Percentiles rank a stretch among this genome's conserved stretches.
Evolutionary conservation across 805 yeast genomes (phyloP).

Genomic region (Hanseniaspora mollemarum): DNA sequence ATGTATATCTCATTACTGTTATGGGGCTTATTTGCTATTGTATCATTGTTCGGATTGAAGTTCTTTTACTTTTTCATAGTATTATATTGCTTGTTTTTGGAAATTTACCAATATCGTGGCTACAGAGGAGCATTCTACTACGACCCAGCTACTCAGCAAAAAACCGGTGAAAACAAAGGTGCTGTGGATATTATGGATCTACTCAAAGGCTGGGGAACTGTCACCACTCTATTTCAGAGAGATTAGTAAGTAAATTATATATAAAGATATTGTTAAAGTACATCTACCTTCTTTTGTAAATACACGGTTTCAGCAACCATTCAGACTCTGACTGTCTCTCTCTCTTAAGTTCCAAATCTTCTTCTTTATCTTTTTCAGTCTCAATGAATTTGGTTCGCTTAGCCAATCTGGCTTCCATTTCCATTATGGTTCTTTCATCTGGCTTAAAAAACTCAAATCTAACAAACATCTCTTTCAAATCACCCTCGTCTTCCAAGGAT

Average conservation of each 20-base stretch:
- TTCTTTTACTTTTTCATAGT: slow-evolving; percentile 55
- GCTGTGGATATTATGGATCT: slow-evolving; percentile 17
- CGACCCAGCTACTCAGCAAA: slow-evolving; percentile 34
- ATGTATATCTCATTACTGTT: slow-evolving; percentile 61
- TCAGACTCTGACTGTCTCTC: slow-evolving; percentile 56
- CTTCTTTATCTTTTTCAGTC: slow-evolving; percentile 49
- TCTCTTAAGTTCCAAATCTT: slow-evolving; percentile 44
- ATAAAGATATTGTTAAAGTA: no score
- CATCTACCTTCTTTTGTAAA: slow-evolving; percentile 50
- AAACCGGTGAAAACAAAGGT: slow-evolving; percentile 9
- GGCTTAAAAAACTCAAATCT: slow-evolving; percentile 91
- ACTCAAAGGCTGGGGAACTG: neutral
- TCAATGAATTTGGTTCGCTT: slow-evolving; percentile 60
- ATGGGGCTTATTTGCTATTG: slow-evolving; percentile 63
- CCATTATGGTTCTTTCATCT: slow-evolving; percentile 51
- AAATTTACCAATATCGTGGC: slow-evolving; percentile 76
- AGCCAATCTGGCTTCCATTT: slow-evolving; percentile 49
- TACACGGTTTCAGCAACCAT: slow-evolving; percentile 91
- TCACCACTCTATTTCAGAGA: slow-evolving; percentile 12
- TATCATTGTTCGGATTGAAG: slow-evolving; percentile 70
- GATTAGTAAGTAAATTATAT: neutral
- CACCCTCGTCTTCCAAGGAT: slow-evolving; percentile 24
- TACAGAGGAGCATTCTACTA: slow-evolving; percentile 88
- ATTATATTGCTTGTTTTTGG: slow-evolving; percentile 55
- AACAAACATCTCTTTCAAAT: slow-evolving; percentile 82